Evolutionary conservation across 2,329 filamentous ascomycete species (phyloP).

Genomic region (Nemania sp.): DNA sequence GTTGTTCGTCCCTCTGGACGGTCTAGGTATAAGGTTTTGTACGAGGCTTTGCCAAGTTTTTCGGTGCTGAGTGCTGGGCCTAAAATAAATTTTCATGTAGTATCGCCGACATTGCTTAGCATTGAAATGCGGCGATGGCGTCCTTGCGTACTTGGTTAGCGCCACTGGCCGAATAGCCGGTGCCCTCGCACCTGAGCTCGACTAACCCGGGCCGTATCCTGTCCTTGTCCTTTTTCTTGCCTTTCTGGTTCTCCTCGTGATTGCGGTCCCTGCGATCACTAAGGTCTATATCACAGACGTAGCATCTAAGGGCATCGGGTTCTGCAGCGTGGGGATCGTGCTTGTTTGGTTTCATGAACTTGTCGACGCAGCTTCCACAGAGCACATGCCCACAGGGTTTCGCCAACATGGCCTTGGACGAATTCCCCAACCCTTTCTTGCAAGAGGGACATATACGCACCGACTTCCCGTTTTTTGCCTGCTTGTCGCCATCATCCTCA

Average conservation of each 20-base stretch:
- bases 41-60: background rate
- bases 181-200: slow-evolving; percentile 85
- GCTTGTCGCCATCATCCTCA: slow-evolving; percentile 66
- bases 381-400: slow-evolving; percentile 93
- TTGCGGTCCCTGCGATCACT: slow-evolving; percentile 50
- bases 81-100: slow-evolving; percentile 4
- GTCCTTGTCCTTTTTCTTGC: slow-evolving; percentile 63
- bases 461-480: slow-evolving; percentile 40
- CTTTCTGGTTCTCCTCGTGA: slow-evolving; percentile 51
- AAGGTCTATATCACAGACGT: slow-evolving; percentile 87
- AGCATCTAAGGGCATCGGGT: slow-evolving; percentile 72
- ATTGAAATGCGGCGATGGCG: slow-evolving; percentile 82
- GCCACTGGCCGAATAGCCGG: slow-evolving; percentile 91
- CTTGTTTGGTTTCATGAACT: slow-evolving; percentile 77
- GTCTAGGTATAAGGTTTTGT: background rate
- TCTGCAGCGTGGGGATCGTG: slow-evolving; percentile 64
- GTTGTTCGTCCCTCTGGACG: background rate
- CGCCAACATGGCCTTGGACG: slow-evolving; percentile 82
- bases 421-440: slow-evolving; percentile 83
- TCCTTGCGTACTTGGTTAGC: slow-evolving; percentile 81
- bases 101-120: slow-evolving; percentile 58
- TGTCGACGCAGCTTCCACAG: slow-evolving; percentile 84
- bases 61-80: background rate
- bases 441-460: slow-evolving; percentile 82
- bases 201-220: slow-evolving; percentile 78